Percentiles rank a stretch among this genome's conserved stretches.
These are phyloP conservation scores for Astragalus membranaceus DNA, from an alignment of 306 rosid species.

Conservation along the genomic window DNA sequence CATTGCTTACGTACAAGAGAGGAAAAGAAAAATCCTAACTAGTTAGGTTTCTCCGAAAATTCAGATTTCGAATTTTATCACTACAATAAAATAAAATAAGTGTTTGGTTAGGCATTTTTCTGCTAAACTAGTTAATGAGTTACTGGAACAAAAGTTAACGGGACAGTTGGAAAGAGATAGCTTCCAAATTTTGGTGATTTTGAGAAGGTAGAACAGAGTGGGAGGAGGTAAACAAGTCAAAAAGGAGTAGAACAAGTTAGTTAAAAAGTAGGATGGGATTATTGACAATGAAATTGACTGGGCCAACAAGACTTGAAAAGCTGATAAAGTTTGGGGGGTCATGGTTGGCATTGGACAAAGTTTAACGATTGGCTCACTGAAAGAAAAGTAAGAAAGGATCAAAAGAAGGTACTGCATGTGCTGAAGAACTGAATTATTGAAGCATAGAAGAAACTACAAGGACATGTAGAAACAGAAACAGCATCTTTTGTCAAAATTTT, in stretches of 20 bases:
- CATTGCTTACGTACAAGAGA: no score
- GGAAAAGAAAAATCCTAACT: no score
- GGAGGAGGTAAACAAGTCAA: slow-evolving; percentile 30
- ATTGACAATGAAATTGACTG: slow-evolving; percentile 36
- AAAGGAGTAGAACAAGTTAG: slow-evolving; percentile 29
- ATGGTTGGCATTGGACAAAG: slow-evolving; percentile 27
- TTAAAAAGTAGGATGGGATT: slow-evolving; percentile 33
- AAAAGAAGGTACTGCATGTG: slow-evolving; percentile 54
- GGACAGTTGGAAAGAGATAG: background rate
- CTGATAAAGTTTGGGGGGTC: slow-evolving; percentile 31
- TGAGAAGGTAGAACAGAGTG: background rate
- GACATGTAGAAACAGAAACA: slow-evolving; percentile 16
- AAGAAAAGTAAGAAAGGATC: background rate
- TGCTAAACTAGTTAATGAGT: background rate
- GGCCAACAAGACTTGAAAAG: slow-evolving; percentile 32
- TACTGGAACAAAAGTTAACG: background rate
- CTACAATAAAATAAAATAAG: background rate
- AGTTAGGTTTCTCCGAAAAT: no score
- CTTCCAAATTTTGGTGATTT: background rate
- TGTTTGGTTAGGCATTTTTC: slow-evolving; percentile 5
- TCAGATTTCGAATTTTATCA: no score
- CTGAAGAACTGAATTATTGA: slow-evolving; percentile 54
- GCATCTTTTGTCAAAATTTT: slow-evolving; percentile 51
- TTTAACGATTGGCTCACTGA: slow-evolving; percentile 22
- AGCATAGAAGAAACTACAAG: slow-evolving; percentile 17